Base-by-base conservation (phyloP, 2,329 filamentous ascomycete species). In the Venturia pyrina region DNA sequence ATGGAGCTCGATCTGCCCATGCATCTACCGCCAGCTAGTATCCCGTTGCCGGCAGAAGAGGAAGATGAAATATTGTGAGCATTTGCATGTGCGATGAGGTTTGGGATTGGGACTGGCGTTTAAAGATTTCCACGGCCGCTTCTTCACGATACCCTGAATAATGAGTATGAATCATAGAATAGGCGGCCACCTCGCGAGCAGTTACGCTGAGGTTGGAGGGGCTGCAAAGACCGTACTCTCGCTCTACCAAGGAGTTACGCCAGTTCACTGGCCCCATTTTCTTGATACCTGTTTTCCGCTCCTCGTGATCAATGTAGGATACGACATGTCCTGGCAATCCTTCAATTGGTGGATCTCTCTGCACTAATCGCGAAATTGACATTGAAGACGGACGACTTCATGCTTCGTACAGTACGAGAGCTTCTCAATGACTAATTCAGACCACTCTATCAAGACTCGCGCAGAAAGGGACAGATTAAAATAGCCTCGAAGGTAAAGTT, bases 61-160 rank as follows among this genome's bases (percentile, higher is more conserved):
- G 40, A 43, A 21, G 60, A 62, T 28, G 60, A 62, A n/a, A 62
- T 62, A 62, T n/a, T 62, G n/a, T 62, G 40, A 62, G 59, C 15
- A 4, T 41, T 32, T 37, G 15, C 19, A 17, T 15, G 13, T 57
- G 53, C 6, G 13, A 17, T 57, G 53, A 8, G 46, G 13, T 4
- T 37, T 59, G 8, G 17, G 32, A 13, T 59, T 57, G 32, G 17
- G 28, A n/a, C 28, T 34, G 53, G 53, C 53, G 53, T 59, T 37
- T 32, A 37, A 59, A 59, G 28, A 59, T 7, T 8, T 40, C 37
- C 32, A 37, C 53, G 53, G 50, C 28, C 53, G 28, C 21, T 21
- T 34, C 53, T n/a, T 59, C 32, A 59, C n/a, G 53, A 59, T 59
- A 59, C 53, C 53, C 53, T 21, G 53, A n/a, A 37, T 34, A 37